phyloP scores from a whole-genome alignment of 805 yeast genomes.

The Ogataea methanolica region DNA sequence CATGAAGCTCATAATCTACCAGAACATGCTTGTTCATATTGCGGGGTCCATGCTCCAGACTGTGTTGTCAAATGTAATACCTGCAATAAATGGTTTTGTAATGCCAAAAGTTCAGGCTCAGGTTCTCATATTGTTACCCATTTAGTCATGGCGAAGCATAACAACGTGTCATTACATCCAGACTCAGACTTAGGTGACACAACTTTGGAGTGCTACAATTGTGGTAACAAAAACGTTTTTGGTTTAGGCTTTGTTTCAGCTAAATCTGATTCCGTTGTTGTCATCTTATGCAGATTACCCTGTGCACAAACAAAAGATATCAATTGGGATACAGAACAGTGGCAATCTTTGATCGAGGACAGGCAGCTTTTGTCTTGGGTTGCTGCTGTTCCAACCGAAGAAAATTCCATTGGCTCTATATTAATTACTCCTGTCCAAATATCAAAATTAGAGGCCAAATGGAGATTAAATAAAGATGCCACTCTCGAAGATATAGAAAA shows the following conservation, averaged over 20 bases:
- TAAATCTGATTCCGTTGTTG: conserved; percentile 80
- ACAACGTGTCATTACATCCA: conserved; percentile 66
- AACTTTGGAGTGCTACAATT: conserved; percentile 81
- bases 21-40: conserved; percentile 51
- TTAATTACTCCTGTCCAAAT: conserved; percentile 62
- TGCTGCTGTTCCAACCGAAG: conserved; percentile 64
- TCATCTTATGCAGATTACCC: conserved; percentile 80
- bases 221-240: conserved; percentile 80
- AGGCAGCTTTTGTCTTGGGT: conserved; percentile 80
- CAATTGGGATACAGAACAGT: conserved; percentile 82
- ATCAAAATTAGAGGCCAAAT: conserved; percentile 67
- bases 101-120: conserved; percentile 52
- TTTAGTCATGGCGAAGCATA: conserved; percentile 75
- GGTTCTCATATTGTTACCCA: conserved; percentile 82
- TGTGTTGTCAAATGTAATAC: conserved; percentile 71
- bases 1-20: conserved; percentile 10
- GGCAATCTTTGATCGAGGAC: conserved; percentile 84
- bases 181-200: conserved; percentile 86
- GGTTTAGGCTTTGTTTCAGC: conserved; percentile 85
- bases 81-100: conserved; percentile 89
- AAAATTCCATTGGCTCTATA: conserved; percentile 51
- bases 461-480: conserved; percentile 72
- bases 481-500: conserved; percentile 62
- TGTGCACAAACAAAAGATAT: conserved; percentile 74
- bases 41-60: conserved; percentile 63